Evolutionary conservation across 495 filamentous ascomycete genomes (phyloP).

Genomic region (Podospora australis): DNA sequence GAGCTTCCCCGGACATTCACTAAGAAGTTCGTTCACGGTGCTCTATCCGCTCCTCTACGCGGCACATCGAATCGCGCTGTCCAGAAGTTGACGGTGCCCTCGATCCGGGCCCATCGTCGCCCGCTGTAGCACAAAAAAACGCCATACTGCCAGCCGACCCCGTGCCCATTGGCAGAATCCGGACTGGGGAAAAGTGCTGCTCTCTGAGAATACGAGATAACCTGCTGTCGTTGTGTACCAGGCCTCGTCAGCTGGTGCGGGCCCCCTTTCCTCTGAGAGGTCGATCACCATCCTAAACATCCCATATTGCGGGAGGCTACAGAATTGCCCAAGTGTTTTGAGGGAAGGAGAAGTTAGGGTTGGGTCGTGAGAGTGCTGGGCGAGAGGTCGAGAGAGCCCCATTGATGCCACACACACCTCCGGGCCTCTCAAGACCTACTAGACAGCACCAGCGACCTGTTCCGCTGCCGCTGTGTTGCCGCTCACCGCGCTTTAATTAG

Average conservation of each 20-base stretch:
- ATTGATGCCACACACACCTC: slow-evolving; percentile 19
- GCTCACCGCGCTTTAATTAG: slow-evolving; percentile 21
- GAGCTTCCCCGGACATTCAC: slow-evolving; percentile 8
- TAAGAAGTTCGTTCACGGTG: slow-evolving; percentile 28
- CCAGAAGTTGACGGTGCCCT: slow-evolving; percentile 12
- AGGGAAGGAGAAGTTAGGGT: background rate
- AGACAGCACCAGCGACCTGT: too few species aligned
- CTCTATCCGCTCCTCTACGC: slow-evolving; percentile 43
- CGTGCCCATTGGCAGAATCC: slow-evolving; percentile 36
- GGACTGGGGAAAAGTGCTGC: slow-evolving; percentile 4
- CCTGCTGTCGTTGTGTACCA: slow-evolving; percentile 28
- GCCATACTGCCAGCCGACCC: slow-evolving; percentile 38
- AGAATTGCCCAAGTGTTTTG: slow-evolving; percentile 8
- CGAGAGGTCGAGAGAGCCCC: slow-evolving; percentile 5
- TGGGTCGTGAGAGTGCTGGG: too few species aligned
- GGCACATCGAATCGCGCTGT: too few species aligned
- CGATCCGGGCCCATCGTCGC: slow-evolving; percentile 13
- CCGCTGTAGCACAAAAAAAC: slow-evolving; percentile 36
- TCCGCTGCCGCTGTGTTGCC: slow-evolving; percentile 12
- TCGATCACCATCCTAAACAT: slow-evolving; percentile 23
- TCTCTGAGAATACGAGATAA: slow-evolving; percentile 32
- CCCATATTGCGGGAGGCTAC: slow-evolving; percentile 28
- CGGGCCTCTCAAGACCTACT: slow-evolving; percentile 11
- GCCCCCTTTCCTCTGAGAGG: slow-evolving; percentile 6
- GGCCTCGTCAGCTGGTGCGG: slow-evolving; percentile 27